Evolutionary conservation across 768 basidiomycete genomes (phyloP).

Genomic region (Suillus luteus): DNA sequence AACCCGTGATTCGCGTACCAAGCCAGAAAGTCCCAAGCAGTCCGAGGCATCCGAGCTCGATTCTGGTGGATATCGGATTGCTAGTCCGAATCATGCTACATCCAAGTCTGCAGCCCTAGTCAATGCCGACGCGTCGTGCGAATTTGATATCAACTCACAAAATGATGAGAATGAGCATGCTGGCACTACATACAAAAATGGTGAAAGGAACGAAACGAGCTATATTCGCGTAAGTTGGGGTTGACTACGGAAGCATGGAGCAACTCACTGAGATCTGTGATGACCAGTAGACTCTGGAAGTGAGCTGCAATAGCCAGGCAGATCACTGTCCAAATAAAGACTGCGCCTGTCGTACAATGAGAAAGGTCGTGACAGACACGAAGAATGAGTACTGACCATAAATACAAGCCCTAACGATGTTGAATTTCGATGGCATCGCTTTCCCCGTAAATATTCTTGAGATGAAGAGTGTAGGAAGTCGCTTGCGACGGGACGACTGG

Average conservation of each 20-base stretch:
- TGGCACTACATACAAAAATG: constrained; percentile 75
- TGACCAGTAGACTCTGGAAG: constrained; percentile 67
- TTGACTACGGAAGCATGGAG: background rate
- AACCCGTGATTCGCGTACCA: constrained; percentile 45
- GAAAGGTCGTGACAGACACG: constrained; percentile 11
- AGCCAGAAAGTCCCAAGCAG: constrained; percentile 80
- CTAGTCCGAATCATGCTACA: constrained; percentile 64
- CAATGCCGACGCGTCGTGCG: background rate
- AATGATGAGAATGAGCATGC: constrained; percentile 64
- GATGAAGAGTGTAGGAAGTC: constrained; percentile 32
- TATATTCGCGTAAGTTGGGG: constrained; percentile 30
- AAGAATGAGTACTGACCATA: constrained; percentile 52
- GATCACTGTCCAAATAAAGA: constrained; percentile 75
- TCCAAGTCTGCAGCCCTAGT: constrained; percentile 48
- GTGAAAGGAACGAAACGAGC: constrained; percentile 88
- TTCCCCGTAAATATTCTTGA: constrained; percentile 33
- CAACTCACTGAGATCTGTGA: constrained; percentile 77
- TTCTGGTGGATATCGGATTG: constrained; percentile 79
- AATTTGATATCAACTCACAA: constrained; percentile 50
- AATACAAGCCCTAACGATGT: constrained; percentile 62
- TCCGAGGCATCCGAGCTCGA: constrained; percentile 72
- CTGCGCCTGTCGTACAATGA: constrained; percentile 45
- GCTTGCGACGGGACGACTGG: constrained; percentile 37
- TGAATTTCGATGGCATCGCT: constrained; percentile 74
- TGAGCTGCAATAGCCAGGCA: constrained; percentile 80